phyloP scores from a whole-genome alignment of 164 flowering plant genomes.

The Annona cherimola region DNA sequence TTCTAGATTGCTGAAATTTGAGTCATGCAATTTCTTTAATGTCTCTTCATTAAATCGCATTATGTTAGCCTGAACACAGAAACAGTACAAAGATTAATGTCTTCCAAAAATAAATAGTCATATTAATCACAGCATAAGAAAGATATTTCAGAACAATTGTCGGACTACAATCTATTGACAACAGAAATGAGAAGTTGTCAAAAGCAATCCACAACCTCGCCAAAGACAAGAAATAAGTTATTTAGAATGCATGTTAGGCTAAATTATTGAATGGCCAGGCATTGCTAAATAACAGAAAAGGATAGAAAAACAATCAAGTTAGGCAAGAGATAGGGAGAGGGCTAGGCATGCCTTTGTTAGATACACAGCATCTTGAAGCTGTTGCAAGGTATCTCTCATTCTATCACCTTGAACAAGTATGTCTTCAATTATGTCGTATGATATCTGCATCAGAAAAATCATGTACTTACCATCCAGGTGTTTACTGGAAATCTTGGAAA shows the following conservation, averaged over 20 bases:
- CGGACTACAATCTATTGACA: not conserved
- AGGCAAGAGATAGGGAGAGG: conserved; percentile 10
- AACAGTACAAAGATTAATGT: conserved; percentile 4
- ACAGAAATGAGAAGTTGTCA: not conserved
- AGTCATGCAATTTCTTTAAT: conserved; percentile 47
- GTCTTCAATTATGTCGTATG: conserved; percentile 80
- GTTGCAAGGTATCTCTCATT: conserved; percentile 67
- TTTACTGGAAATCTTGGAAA: not conserved
- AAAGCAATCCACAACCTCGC: not conserved
- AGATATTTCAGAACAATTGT: not conserved
- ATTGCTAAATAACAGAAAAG: too few relatives aligned
- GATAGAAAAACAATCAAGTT: not conserved
- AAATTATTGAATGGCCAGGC: not conserved
- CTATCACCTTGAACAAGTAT: conserved; percentile 77
- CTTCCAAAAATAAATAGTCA: not conserved
- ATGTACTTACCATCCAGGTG: not conserved
- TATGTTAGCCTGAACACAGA: conserved; percentile 66
- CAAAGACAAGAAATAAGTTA: not conserved
- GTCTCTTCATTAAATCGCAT: conserved; percentile 68
- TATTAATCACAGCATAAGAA: not conserved
- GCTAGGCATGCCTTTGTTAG: conserved; percentile 59
- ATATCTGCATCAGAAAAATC: conserved; percentile 39
- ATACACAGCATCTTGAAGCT: conserved; percentile 89
- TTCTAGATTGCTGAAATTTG: conserved; percentile 30
- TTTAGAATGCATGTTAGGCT: not conserved